A percentile compares a stretch with the other conserved stretches of the same genome.
These are phyloP conservation scores for Clavispora asparagi DNA, from an alignment of 805 yeast genomes.

Conservation along the genomic window DNA sequence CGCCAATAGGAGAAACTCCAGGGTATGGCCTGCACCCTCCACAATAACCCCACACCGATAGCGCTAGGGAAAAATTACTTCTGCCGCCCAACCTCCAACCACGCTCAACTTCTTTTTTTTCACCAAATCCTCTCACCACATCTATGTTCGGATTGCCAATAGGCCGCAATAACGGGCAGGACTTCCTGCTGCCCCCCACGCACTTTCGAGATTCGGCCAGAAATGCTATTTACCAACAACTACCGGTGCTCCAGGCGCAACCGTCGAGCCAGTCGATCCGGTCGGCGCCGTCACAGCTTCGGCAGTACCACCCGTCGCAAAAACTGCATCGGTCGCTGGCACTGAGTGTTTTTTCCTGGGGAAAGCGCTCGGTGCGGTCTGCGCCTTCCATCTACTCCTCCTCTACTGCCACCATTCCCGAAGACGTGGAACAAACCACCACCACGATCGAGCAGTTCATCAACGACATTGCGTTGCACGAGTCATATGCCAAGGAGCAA, in stretches of 20 bases:
- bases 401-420: constrained; percentile 42
- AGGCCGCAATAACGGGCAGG: constrained; percentile 9
- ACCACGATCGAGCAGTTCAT: constrained; percentile 40
- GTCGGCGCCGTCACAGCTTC: constrained; percentile 35
- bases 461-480: constrained; percentile 37
- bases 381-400: constrained; percentile 40
- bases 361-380: constrained; percentile 35
- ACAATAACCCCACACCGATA: background rate
- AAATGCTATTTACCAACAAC: constrained; percentile 39
- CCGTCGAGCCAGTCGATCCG: constrained; percentile 30
- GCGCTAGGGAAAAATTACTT: background rate
- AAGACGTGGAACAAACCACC: constrained; percentile 38
- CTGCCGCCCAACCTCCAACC: background rate
- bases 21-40: background rate
- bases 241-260: constrained; percentile 24
- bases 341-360: constrained; percentile 33
- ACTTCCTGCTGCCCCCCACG: constrained; percentile 26
- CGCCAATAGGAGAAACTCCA: background rate
- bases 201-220: constrained; percentile 40
- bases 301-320: constrained; percentile 12
- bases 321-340: constrained; percentile 30
- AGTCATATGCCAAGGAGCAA: constrained; percentile 21
- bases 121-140: background rate
- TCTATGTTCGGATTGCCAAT: constrained; percentile 15
- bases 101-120: background rate